phyloP scores from a whole-genome alignment of 179 eudicot genomes.

The Amaranthus tricolor region DNA sequence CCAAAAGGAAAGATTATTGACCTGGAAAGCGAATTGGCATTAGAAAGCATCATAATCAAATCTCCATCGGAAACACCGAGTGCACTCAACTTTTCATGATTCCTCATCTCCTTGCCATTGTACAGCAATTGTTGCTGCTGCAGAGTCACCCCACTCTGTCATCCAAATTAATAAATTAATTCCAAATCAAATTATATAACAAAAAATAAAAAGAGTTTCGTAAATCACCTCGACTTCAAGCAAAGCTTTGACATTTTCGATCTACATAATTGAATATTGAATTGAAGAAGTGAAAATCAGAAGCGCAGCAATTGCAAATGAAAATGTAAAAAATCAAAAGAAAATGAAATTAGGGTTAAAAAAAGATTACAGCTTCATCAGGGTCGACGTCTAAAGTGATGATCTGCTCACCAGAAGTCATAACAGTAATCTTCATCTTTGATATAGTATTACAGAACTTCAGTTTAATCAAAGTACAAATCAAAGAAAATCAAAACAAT shows the following conservation, averaged over 20 bases:
- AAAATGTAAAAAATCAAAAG: neutral
- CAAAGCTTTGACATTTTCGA: conserved; percentile 93
- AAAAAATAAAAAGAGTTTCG: neutral
- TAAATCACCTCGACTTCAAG: conserved; percentile 85
- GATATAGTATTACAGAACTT: no score
- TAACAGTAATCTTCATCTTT: conserved; percentile 91
- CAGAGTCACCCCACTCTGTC: conserved; percentile 71
- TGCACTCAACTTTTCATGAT: conserved; percentile 67
- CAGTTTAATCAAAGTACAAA: no score
- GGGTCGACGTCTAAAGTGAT: conserved; percentile 76
- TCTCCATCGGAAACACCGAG: conserved; percentile 84
- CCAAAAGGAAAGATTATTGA: conserved; percentile 10
- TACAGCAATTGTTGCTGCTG: conserved; percentile 80
- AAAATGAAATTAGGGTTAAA: conserved; percentile 26
- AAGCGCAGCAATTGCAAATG: neutral
- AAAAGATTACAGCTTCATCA: conserved; percentile 71
- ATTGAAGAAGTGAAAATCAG: neutral
- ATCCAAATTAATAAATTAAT: neutral
- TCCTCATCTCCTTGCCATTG: conserved; percentile 89
- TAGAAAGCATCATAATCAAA: conserved; percentile 85
- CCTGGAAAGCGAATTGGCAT: conserved; percentile 44
- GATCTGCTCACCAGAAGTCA: conserved; percentile 88
- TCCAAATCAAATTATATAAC: neutral
- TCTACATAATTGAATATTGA: conserved; percentile 36
- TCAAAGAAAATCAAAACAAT: no score